Evolutionary conservation across 192 early-diverging fungal species (phyloP).

Genomic region (Coemansia erecta): DNA sequence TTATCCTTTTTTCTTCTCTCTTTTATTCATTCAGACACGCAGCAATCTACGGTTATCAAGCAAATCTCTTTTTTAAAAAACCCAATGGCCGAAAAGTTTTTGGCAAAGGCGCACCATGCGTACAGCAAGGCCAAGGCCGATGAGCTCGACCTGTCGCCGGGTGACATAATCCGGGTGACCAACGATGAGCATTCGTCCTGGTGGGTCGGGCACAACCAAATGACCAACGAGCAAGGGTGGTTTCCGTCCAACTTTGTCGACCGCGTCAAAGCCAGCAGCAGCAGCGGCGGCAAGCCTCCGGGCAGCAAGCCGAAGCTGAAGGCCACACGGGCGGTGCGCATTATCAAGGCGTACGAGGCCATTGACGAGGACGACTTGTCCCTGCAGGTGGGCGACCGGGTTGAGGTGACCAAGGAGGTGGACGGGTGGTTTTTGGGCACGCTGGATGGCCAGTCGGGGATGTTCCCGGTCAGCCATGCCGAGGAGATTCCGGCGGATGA

Average conservation of each 20-base stretch:
- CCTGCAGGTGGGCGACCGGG: slow-evolving; percentile 57
- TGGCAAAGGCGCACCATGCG: slow-evolving; percentile 33
- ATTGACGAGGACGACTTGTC: slow-evolving; percentile 64
- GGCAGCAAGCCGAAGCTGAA: slow-evolving; percentile 21
- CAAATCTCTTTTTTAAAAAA: too few relatives aligned
- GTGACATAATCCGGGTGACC: slow-evolving; percentile 32
- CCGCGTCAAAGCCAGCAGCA: slow-evolving; percentile 17
- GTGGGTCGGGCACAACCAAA: slow-evolving; percentile 44
- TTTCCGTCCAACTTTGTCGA: slow-evolving; percentile 51
- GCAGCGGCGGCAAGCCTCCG: not conserved
- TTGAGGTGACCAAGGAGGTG: slow-evolving; percentile 58
- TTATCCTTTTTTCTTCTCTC: slow-evolving; percentile 9
- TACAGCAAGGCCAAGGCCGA: slow-evolving; percentile 46
- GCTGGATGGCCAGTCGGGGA: slow-evolving; percentile 59
- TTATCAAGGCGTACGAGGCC: slow-evolving; percentile 54
- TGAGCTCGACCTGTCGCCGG: slow-evolving; percentile 40
- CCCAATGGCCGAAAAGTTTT: slow-evolving; percentile 38
- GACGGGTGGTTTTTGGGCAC: slow-evolving; percentile 71
- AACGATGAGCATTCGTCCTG: slow-evolving; percentile 39
- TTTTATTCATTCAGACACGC: not conserved
- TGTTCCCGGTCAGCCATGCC: slow-evolving; percentile 63
- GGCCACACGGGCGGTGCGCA: slow-evolving; percentile 26
- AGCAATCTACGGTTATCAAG: not conserved
- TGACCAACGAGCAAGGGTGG: slow-evolving; percentile 40
- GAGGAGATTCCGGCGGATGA: slow-evolving; percentile 13